Conservation (phyloP, 257 asterid species). For the Ilex asprella region DNA sequence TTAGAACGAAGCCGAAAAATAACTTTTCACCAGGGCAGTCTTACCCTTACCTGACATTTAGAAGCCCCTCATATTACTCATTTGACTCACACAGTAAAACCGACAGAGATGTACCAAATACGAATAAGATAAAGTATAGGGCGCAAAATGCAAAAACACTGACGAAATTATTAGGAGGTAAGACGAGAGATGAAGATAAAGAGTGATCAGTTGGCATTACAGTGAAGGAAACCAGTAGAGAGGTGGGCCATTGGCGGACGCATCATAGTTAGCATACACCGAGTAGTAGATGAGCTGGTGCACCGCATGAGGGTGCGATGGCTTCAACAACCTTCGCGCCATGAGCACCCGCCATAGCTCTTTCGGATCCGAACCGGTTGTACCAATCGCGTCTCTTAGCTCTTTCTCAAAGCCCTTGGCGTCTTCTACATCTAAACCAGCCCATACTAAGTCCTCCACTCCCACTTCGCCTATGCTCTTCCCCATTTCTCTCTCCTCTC, state of each 20-base stretch:
- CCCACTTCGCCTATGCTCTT: slow-evolving; percentile 48
- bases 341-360: slow-evolving; percentile 55
- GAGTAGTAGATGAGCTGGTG: slow-evolving; percentile 75
- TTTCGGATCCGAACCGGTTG: slow-evolving; percentile 15
- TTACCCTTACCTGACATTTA: no score
- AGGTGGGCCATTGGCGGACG: slow-evolving; percentile 63
- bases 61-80: no score
- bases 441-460: slow-evolving; percentile 44
- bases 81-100: no score
- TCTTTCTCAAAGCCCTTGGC: slow-evolving; percentile 39
- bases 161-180: background rate
- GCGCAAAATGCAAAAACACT: no score
- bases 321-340: slow-evolving; percentile 53
- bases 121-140: no score
- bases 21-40: no score
- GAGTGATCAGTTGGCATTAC: slow-evolving; percentile 22
- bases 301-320: slow-evolving; percentile 59
- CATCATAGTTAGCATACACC: slow-evolving; percentile 38
- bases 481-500: slow-evolving; percentile 15
- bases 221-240: slow-evolving; percentile 82
- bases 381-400: slow-evolving; percentile 29
- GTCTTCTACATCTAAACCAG: slow-evolving; percentile 47
- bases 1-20: no score
- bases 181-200: background rate
- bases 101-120: no score